These are phyloP conservation scores for Pisolithus microcarpus DNA, from an alignment of 768 basidiomycete species.

Conservation along the genomic window DNA sequence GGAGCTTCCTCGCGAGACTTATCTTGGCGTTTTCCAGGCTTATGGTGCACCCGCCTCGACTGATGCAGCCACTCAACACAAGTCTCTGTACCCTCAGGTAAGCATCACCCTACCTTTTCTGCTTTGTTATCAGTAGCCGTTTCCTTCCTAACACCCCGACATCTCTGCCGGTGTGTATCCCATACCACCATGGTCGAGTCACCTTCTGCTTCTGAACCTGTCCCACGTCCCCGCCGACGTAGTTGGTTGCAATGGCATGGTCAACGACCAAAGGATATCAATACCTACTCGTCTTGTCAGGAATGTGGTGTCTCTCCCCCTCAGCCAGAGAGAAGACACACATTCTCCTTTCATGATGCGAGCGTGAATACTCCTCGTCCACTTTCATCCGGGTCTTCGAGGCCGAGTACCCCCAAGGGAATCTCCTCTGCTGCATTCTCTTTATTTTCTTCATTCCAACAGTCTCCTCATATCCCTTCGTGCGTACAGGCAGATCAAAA, in stretches of 20 bases:
- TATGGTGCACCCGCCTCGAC: constrained; percentile 8
- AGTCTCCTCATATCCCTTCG: constrained; percentile 8
- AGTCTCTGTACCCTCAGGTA: constrained; percentile 25
- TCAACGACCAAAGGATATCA: constrained; percentile 16
- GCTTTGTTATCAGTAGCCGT: not conserved
- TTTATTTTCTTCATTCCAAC: constrained; percentile 20
- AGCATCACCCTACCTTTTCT: constrained; percentile 16
- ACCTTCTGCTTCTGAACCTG: constrained; percentile 1
- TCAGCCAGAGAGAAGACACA: constrained; percentile 10
- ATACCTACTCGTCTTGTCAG: constrained; percentile 6
- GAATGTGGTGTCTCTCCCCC: constrained; percentile 15
- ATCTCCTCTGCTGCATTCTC: constrained; percentile 20
- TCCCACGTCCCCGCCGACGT: constrained; percentile 13
- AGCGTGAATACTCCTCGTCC: not conserved
- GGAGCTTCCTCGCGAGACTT: constrained; percentile 3
- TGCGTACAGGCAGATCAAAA: constrained; percentile 17
- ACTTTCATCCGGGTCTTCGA: constrained; percentile 6
- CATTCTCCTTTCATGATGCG: not conserved
- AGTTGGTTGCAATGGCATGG: constrained; percentile 25
- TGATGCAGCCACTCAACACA: constrained; percentile 24
- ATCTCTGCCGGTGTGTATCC: not conserved
- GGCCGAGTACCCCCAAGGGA: constrained; percentile 16
- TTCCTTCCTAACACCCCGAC: constrained; percentile 4
- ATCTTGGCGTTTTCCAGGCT: constrained; percentile 21
- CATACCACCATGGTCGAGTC: constrained; percentile 19